A percentile compares a stretch with the other conserved stretches of the same genome.
Evolutionary conservation across 148 eudicot species (phyloP).

Genomic region (Rhododendron kiyosumense): DNA sequence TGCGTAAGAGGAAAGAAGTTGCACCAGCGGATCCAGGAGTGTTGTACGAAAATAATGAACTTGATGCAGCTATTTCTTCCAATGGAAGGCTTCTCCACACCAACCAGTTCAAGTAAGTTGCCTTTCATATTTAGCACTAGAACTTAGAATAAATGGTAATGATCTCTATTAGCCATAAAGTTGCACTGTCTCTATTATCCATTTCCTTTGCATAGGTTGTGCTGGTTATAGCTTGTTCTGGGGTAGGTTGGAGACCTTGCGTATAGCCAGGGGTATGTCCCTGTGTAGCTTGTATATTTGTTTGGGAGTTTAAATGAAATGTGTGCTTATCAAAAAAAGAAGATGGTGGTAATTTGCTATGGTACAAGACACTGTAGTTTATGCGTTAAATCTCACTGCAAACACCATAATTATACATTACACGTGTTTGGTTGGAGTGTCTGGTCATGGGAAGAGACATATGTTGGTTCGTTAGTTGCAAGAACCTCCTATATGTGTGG

Average conservation of each 20-base stretch:
- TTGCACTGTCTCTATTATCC: background rate
- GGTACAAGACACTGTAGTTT: background rate
- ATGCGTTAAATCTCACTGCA: background rate
- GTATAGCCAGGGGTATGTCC: no score
- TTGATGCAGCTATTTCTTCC: conserved; percentile 40
- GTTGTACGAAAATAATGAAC: conserved; percentile 37
- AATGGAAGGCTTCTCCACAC: conserved; percentile 54
- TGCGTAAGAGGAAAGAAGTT: conserved; percentile 33
- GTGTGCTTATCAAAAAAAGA: no score
- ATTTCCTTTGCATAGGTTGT: no score
- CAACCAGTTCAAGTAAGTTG: conserved; percentile 40
- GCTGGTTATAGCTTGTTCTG: no score
- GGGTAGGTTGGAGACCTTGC: no score
- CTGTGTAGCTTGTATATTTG: no score
- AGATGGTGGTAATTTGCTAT: background rate
- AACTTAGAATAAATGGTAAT: background rate
- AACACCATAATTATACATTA: background rate
- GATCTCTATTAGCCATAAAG: background rate
- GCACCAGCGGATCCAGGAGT: conserved; percentile 20
- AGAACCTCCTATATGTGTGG: no score
- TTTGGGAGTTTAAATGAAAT: no score
- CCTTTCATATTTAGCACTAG: background rate
- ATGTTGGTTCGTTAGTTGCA: no score
- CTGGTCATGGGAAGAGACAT: background rate
- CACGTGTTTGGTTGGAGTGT: background rate